Evolutionary conservation across 768 basidiomycete species (phyloP), one percentile per base, ranked within the genome.

Genomic region (Cubamyces lactineus): DNA sequence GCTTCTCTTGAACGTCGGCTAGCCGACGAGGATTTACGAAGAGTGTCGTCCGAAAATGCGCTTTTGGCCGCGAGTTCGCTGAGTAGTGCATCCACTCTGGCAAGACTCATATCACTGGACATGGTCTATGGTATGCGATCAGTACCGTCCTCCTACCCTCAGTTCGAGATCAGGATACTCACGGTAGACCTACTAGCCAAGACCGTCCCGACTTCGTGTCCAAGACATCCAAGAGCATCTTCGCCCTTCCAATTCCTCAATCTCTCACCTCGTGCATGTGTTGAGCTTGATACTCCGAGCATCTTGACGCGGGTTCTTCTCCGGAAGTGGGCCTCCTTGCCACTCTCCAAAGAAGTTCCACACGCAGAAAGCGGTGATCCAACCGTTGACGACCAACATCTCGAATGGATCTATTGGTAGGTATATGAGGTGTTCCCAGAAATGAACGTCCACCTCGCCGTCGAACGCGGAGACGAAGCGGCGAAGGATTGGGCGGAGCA

Each of bases 61-160:
- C 86, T 94, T 9, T 77, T 80, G 5, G 86, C 76, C 0, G 94
- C 91, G 5, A 97, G 81, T 72, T 92, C 86, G 60, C 90, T 84
- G 9, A 97, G 77, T 15, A 95, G 80, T 12, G 65, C 54, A 63
- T 94, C 88, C 1, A 95, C 76, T 15, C 89, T 79, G 5, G 66
- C 72, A 23, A 81, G 77, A 34, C 70, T 82, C 1, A 80, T 66
- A 50, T 74, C 69, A 53, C 79, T 79, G 39, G 75, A 73, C 1
- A 15, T 5, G 11, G 46, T 53, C 45, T 28, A 57, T 15, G 41
- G 34, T 7, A 17, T 48, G n/a, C 13, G 15, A 30, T 49, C 26
- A 49, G 26, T 13, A 13, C 8, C 2, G 13, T n/a, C n/a, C n/a
- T n/a, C n/a, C n/a, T n/a, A n/a, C n/a, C n/a, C n/a, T n/a, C n/a